Evolutionary conservation across 1,284 basidiomycete species (phyloP).

Genomic region (Hortiboletus rubellus): DNA sequence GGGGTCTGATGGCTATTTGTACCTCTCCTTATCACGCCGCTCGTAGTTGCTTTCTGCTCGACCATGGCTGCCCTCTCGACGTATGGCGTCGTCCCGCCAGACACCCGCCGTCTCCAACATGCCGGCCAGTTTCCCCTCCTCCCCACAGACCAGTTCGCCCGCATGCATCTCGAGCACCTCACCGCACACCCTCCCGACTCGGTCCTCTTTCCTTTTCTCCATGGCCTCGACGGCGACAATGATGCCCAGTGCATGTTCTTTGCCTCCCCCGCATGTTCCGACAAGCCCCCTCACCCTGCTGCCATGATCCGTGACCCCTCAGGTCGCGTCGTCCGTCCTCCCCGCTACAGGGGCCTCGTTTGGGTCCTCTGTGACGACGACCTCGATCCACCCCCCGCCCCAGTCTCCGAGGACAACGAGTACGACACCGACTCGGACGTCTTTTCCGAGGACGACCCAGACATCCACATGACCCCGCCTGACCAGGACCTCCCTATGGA

Average conservation of each 20-base stretch:
- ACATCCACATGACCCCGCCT: slow-evolving; percentile 33
- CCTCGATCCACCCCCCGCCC: slow-evolving; percentile 34
- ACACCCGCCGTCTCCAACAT: slow-evolving; percentile 24
- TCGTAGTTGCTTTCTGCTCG: slow-evolving; percentile 1
- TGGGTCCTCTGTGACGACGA: slow-evolving; percentile 77
- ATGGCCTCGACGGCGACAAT: slow-evolving; percentile 80
- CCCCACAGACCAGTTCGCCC: slow-evolving; percentile 54
- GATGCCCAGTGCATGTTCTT: slow-evolving; percentile 79
- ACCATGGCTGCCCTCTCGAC: slow-evolving; percentile 13
- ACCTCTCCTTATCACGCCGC: slow-evolving; percentile 20
- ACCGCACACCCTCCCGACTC: slow-evolving; percentile 71
- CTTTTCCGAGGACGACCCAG: slow-evolving; percentile 36
- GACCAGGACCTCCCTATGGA: slow-evolving; percentile 32
- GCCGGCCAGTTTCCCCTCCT: slow-evolving; percentile 38
- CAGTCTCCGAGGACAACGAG: slow-evolving; percentile 35
- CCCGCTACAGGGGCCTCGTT: slow-evolving; percentile 62
- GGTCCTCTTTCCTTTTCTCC: slow-evolving; percentile 80
- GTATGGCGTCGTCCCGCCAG: slow-evolving; percentile 42
- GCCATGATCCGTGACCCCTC: slow-evolving; percentile 28
- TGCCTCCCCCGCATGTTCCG: slow-evolving; percentile 36
- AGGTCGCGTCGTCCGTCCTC: slow-evolving; percentile 34
- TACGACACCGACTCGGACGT: slow-evolving; percentile 38
- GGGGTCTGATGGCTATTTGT: slow-evolving; percentile 28
- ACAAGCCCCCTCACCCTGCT: slow-evolving; percentile 17
- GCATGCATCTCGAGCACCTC: slow-evolving; percentile 62